A percentile compares a stretch with the other conserved stretches of the same genome.
phyloP scores from a whole-genome alignment of 1,284 basidiomycete species.

The Phenoliferia sp. region DNA sequence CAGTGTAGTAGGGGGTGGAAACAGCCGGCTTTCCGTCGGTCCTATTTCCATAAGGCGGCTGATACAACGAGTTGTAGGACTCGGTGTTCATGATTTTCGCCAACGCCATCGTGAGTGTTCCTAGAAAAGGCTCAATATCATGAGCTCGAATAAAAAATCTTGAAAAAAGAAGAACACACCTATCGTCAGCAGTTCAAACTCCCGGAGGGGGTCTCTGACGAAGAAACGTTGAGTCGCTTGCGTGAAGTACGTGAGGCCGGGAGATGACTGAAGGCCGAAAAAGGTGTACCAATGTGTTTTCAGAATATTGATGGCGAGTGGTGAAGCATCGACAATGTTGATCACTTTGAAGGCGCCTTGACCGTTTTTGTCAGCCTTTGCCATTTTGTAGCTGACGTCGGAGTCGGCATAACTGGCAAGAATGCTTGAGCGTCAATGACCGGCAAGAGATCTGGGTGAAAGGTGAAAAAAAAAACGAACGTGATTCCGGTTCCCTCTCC shows the following conservation, averaged over 20 bases:
- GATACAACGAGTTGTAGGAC: neutral
- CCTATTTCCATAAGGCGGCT: neutral
- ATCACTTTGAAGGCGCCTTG: neutral
- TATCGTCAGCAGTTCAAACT: neutral
- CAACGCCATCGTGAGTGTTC: neutral
- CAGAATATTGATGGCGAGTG: neutral
- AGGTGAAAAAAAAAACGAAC: neutral
- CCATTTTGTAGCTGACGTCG: neutral
- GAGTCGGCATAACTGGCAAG: neutral
- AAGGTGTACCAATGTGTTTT: neutral
- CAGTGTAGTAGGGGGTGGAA: neutral
- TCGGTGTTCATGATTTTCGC: neutral
- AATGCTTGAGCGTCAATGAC: neutral
- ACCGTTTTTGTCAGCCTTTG: neutral
- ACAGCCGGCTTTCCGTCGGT: neutral
- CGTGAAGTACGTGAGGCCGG: neutral
- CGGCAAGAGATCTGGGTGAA: neutral
- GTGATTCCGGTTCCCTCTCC: neutral
- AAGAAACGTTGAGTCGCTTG: neutral
- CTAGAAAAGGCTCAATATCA: no score
- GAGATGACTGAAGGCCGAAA: neutral
- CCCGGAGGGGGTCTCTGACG: neutral
- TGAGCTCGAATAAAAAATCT: no score
- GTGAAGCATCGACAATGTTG: neutral
- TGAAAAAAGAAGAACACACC: no score